phyloP scores from a whole-genome alignment of 352 stramenopile genomes.

The Pythium insidiosum region DNA sequence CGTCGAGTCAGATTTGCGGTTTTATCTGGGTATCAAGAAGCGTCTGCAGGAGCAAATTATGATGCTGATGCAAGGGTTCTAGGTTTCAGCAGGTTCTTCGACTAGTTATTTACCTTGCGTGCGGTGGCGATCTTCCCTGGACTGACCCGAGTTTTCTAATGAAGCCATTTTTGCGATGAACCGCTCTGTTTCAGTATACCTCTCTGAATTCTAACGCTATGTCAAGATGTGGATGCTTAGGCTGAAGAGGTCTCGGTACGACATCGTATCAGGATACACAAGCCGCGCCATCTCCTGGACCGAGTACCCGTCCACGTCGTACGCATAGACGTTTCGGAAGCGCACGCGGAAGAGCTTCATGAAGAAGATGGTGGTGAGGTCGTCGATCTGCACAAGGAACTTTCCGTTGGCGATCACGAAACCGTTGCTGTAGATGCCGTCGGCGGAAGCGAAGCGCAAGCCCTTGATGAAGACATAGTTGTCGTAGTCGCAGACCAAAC shows the following conservation, averaged over 20 bases:
- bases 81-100: conserved; percentile 5
- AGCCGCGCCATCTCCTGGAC: conserved; percentile 12
- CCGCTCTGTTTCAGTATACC: too few species aligned
- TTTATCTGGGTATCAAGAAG: conserved; percentile 72
- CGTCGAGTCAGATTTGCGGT: conserved; percentile 51
- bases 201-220: conserved; percentile 3
- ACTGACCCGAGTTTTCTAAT: too few species aligned
- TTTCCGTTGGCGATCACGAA: conserved; percentile 29
- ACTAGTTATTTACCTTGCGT: conserved; percentile 7
- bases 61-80: conserved; percentile 64
- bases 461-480: conserved; percentile 20
- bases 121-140: not conserved
- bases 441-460: conserved; percentile 25
- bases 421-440: conserved; percentile 29
- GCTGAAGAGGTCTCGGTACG: conserved; percentile 4
- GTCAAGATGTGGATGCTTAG: conserved; percentile 18
- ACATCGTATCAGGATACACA: conserved; percentile 20
- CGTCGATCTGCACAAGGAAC: conserved; percentile 19
- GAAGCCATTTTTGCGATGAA: not conserved
- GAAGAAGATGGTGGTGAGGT: conserved; percentile 14
- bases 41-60: conserved; percentile 61
- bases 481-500: conserved; percentile 4
- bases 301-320: conserved; percentile 16
- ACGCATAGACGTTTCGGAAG: conserved; percentile 17
- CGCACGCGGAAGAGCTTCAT: conserved; percentile 16